Conservation (phyloP, 306 rosid genomes). For the Trifolium repens region DNA sequence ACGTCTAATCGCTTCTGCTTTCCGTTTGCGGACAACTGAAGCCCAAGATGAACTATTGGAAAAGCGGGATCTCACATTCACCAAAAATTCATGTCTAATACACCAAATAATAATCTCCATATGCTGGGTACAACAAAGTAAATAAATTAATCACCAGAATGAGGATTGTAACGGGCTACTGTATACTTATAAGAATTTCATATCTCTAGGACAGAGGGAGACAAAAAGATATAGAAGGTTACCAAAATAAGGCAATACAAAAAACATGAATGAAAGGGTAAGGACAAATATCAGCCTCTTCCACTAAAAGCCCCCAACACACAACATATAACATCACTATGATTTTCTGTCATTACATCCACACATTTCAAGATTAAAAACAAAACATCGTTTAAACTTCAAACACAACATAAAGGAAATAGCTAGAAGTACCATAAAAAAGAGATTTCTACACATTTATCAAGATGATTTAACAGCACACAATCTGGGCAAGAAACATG, state of each 20-base stretch:
- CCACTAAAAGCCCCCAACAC: slow-evolving; percentile 1
- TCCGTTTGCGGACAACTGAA: slow-evolving; percentile 66
- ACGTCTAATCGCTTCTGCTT: slow-evolving; percentile 76
- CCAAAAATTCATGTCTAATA: slow-evolving; percentile 74
- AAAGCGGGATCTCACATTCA: slow-evolving; percentile 60
- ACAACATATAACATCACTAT: slow-evolving; percentile 1
- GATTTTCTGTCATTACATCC: slow-evolving; percentile 16
- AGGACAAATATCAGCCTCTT: slow-evolving; percentile 26
- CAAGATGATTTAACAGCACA: slow-evolving; percentile 25
- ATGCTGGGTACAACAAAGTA: slow-evolving; percentile 64
- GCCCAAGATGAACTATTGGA: slow-evolving; percentile 66
- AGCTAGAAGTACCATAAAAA: slow-evolving; percentile 12
- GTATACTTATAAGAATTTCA: slow-evolving; percentile 24
- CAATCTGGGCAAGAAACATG: slow-evolving; percentile 23
- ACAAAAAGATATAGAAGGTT: slow-evolving; percentile 23
- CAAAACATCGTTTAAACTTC: slow-evolving; percentile 9
- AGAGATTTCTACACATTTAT: slow-evolving; percentile 1
- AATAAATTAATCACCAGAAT: slow-evolving; percentile 31
- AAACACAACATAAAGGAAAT: slow-evolving; percentile 6
- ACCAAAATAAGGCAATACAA: slow-evolving; percentile 10
- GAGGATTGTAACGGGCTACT: slow-evolving; percentile 31
- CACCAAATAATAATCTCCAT: slow-evolving; percentile 94
- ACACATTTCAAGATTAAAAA: slow-evolving; percentile 27
- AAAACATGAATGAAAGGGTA: slow-evolving; percentile 30
- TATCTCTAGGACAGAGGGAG: slow-evolving; percentile 1